Conservation (phyloP, 1,284 basidiomycete genomes). For the Xerocomus minutiporus region DNA sequence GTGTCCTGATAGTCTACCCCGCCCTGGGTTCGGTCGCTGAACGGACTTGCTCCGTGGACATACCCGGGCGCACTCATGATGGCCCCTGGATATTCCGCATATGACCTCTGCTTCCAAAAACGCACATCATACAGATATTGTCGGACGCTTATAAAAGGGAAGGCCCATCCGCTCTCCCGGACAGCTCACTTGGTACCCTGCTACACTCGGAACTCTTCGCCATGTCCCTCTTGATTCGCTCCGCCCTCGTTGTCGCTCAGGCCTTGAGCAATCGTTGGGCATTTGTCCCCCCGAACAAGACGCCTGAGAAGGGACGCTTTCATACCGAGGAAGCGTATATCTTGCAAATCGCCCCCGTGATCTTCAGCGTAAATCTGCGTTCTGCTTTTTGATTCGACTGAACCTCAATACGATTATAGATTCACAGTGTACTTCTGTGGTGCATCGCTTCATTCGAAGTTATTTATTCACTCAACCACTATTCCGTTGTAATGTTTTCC, state of each 20-base stretch:
- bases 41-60: background rate
- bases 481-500: conserved; percentile 28
- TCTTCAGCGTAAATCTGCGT: conserved; percentile 45
- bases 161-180: background rate
- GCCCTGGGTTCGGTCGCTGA: background rate
- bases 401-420: conserved; percentile 31
- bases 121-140: background rate
- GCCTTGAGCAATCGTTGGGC: conserved; percentile 51
- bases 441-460: conserved; percentile 47
- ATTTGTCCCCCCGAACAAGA: conserved; percentile 57
- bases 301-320: conserved; percentile 47
- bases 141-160: conserved; percentile 16
- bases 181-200: conserved; percentile 1
- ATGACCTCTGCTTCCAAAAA: conserved; percentile 6
- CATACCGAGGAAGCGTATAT: conserved; percentile 51
- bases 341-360: conserved; percentile 52
- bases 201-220: background rate
- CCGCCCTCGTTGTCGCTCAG: conserved; percentile 45
- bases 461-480: conserved; percentile 40
- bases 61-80: background rate
- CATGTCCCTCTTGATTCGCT: conserved; percentile 44
- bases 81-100: conserved; percentile 3
- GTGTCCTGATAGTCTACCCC: background rate
- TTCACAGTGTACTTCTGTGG: conserved; percentile 50
- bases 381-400: background rate